Conservation (phyloP, 306 rosid species). For the Cucumis cinereus region DNA sequence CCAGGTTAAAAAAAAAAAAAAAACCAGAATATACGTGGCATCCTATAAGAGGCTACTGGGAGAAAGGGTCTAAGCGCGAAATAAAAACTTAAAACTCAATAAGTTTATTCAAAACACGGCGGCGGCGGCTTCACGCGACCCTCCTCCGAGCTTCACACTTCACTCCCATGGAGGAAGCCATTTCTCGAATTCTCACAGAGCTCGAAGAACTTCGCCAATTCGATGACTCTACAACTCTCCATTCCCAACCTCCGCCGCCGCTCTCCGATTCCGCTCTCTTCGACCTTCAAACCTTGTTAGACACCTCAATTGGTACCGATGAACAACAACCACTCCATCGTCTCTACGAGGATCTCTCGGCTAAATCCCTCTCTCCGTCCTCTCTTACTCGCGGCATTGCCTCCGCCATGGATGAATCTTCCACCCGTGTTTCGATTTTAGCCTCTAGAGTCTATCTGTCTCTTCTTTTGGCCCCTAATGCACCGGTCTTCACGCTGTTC, state of each 20-base stretch:
- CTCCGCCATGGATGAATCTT: constrained; percentile 62
- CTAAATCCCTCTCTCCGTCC: constrained; percentile 48
- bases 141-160: not conserved
- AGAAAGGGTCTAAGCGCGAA: not conserved
- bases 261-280: constrained; percentile 41
- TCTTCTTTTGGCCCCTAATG: constrained; percentile 48
- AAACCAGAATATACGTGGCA: not conserved
- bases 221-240: constrained; percentile 16
- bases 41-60: not conserved
- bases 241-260: constrained; percentile 21
- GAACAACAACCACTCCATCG: constrained; percentile 19
- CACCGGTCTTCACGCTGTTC: constrained; percentile 81
- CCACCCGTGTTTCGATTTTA: constrained; percentile 32
- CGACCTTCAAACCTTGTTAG: constrained; percentile 48
- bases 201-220: constrained; percentile 38
- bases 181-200: constrained; percentile 45
- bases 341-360: constrained; percentile 42
- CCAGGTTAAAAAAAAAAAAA: too few relatives aligned
- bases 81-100: not conserved
- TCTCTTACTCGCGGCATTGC: constrained; percentile 39
- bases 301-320: constrained; percentile 4
- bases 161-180: constrained; percentile 35
- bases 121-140: not conserved
- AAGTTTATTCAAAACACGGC: too few relatives aligned
- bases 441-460: constrained; percentile 70